A percentile compares a stretch with the other conserved stretches of the same genome.
These are phyloP conservation scores for Ustilago hordei DNA, from an alignment of 1,284 basidiomycete genomes.

Conservation along the genomic window DNA sequence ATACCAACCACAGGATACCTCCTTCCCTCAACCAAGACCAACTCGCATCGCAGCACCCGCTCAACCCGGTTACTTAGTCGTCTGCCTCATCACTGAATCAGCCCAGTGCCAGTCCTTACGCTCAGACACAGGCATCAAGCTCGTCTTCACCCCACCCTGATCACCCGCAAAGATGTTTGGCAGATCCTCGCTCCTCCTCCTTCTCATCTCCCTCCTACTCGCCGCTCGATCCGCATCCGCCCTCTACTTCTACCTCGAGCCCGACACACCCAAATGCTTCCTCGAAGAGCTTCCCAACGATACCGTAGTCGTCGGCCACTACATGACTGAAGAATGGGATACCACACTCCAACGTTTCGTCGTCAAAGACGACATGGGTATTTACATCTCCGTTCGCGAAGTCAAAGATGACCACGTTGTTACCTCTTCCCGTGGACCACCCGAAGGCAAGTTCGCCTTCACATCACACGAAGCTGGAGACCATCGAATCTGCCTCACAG, in stretches of 20 bases:
- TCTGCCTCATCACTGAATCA: too few relatives aligned
- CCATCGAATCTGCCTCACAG: conserved; percentile 93
- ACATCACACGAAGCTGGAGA: conserved; percentile 96
- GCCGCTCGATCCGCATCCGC: conserved; percentile 23
- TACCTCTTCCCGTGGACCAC: conserved; percentile 87
- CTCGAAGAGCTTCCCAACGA: conserved; percentile 96
- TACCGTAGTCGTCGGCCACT: conserved; percentile 89
- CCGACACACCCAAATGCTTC: conserved; percentile 77
- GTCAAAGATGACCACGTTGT: conserved; percentile 60
- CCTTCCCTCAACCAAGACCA: too few relatives aligned
- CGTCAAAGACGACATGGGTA: conserved; percentile 82
- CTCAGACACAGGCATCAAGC: neutral
- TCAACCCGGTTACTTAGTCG: too few relatives aligned
- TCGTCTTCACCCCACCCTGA: neutral
- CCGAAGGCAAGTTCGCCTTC: conserved; percentile 93
- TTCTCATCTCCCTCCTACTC: conserved; percentile 24
- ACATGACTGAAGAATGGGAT: conserved; percentile 85
- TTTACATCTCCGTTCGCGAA: conserved; percentile 81
- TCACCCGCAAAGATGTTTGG: conserved; percentile 22
- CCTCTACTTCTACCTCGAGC: conserved; percentile 71
- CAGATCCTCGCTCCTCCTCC: conserved; percentile 6
- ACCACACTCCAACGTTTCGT: conserved; percentile 79
- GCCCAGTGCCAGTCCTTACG: too few relatives aligned
- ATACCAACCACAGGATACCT: too few relatives aligned
- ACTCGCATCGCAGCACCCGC: too few relatives aligned